These are phyloP conservation scores for Corinectria fuckeliana DNA, from an alignment of 2,329 filamentous ascomycete genomes.

Conservation along the genomic window DNA sequence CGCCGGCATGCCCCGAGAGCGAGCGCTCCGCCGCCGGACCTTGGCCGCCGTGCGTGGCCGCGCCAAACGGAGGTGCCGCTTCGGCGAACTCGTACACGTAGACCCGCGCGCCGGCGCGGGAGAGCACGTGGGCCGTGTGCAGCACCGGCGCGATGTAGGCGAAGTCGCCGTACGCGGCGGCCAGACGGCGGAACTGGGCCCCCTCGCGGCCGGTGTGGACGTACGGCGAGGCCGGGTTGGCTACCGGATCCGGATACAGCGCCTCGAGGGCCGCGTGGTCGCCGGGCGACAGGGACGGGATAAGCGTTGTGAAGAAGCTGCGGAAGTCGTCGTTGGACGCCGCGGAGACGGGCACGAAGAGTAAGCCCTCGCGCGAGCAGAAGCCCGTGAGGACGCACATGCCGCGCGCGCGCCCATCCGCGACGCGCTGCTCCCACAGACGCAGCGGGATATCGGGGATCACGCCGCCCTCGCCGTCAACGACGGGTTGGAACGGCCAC, in stretches of 20 bases:
- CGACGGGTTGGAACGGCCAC: conserved; percentile 74
- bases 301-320: conserved; percentile 65
- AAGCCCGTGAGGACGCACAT: conserved; percentile 68
- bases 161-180: conserved; percentile 68
- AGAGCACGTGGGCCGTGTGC: conserved; percentile 58
- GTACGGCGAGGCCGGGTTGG: conserved; percentile 49
- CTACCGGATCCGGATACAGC: conserved; percentile 67
- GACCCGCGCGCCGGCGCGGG: conserved; percentile 43
- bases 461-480: conserved; percentile 51
- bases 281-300: conserved; percentile 59
- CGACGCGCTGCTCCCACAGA: conserved; percentile 12
- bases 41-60: conserved; percentile 58
- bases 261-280: conserved; percentile 63
- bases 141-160: conserved; percentile 70
- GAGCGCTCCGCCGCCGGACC: conserved; percentile 52
- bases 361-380: conserved; percentile 72
- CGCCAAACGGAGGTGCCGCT: conserved; percentile 43
- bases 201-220: conserved; percentile 50
- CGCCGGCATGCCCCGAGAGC: conserved; percentile 46
- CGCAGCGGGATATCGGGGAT: conserved; percentile 51
- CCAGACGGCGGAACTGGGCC: conserved; percentile 62
- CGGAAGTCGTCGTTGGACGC: conserved; percentile 59
- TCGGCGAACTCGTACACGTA: conserved; percentile 68
- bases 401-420: neutral
- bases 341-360: conserved; percentile 63